Base-by-base conservation (phyloP, 2,329 filamentous ascomycete genomes). In the Nemania diffusa region DNA sequence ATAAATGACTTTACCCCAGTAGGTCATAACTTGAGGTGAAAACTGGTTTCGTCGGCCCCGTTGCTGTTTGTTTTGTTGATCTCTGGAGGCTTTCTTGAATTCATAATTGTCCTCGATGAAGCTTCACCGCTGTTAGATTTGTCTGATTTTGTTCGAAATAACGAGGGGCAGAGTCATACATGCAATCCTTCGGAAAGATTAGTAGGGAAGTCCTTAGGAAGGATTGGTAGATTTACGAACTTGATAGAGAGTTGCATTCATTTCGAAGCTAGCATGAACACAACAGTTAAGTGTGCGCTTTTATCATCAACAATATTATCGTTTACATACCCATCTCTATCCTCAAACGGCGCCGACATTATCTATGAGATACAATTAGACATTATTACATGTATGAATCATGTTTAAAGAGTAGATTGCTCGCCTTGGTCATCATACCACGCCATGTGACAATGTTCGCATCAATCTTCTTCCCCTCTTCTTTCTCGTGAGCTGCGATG, bases 381-480 rank as follows among this genome's bases (percentile, higher is more conserved):
- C n/a, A 46, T 15, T 20, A n/a, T 22, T 1, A 17, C 26, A 15
- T 11, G 57, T n/a, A 15, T 17, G 52, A n/a, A 57, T 27, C n/a
- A 20, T n/a, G 13, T 26, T 34, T 29, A 24, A 52, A 56, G 0
- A 34, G 48, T 1, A 8, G 17, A 55, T 20, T 50, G 22, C 29
- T 42, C n/a, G 94, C 93, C 86, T 97, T 99, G 69, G 96, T 98
- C 91, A 99, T 94, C 93, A 98, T 97, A 42, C 96, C 96, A 75
- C 96, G 86, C 95, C 95, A 99, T 1, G 95, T 98, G 58, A 98
- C 85, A 52, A 98, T 78, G 73, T 97, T 89, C 1, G 91, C 91
- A 68, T 94, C 90, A 34, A 91, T 89, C 75, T 86, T 90, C 74
- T 87, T 84, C 2, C 87, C 86, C 0, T 85, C 88, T 71, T 89